Percentiles rank a stretch among this genome's conserved stretches.
These are phyloP conservation scores for Chytriomyces confervae DNA, from an alignment of 192 early-diverging fungal genomes.

Conservation along the genomic window DNA sequence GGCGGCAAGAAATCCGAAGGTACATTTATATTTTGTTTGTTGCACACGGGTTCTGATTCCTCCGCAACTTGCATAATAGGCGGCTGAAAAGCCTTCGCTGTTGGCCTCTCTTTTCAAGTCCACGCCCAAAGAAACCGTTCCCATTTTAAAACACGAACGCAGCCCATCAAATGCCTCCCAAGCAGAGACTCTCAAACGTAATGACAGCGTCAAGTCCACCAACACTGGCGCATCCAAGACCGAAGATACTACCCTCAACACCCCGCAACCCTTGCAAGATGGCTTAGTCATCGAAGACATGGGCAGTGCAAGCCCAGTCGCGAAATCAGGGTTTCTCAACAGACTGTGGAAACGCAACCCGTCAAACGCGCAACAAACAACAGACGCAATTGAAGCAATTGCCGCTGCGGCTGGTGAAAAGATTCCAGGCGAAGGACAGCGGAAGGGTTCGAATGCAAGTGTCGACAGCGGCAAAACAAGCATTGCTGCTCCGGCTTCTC, in stretches of 20 bases:
- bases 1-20: background rate
- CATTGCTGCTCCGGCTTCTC: background rate
- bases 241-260: too few species aligned
- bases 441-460: background rate
- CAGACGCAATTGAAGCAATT: background rate
- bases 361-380: background rate
- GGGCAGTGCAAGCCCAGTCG: background rate
- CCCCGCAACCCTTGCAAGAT: background rate
- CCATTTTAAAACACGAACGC: background rate
- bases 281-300: background rate
- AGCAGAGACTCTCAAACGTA: background rate
- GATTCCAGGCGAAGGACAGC: background rate
- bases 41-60: background rate
- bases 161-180: background rate
- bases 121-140: background rate
- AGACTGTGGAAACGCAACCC: background rate
- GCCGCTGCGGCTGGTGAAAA: constrained; percentile 1
- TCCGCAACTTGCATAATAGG: background rate
- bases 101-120: constrained; percentile 10
- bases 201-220: too few species aligned
- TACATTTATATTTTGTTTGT: background rate
- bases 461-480: background rate
- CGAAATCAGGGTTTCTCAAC: background rate
- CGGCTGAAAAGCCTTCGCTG: constrained; percentile 7
- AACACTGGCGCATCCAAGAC: background rate